Base-by-base conservation (phyloP, 257 asterid species). In the Knoxia roxburghii region DNA sequence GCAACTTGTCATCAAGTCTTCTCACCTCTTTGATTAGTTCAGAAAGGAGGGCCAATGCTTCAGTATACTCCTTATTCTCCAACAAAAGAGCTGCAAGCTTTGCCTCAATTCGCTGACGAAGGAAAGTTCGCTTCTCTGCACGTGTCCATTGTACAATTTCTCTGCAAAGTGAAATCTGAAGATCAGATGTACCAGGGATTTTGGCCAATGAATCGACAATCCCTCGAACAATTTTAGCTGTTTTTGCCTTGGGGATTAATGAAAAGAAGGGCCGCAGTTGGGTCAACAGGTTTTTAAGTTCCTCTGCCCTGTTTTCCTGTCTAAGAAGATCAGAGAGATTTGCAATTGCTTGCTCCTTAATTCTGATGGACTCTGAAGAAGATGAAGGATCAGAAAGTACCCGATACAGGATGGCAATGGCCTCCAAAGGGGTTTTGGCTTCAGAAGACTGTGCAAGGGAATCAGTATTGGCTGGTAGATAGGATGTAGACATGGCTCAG, bases 81-180 rank as follows among this genome's bases (percentile, higher is more conserved):
- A 76, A 72, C 74, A 79, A 52, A 23, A 79, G 81, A 55, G 81
- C 78, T 37, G n/a, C n/a, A n/a, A n/a, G n/a, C n/a, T n/a, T n/a
- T n/a, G n/a, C n/a, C n/a, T n/a, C n/a, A n/a, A n/a, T n/a, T n/a
- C n/a, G n/a, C n/a, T n/a, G n/a, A n/a, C n/a, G n/a, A n/a, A n/a
- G n/a, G n/a, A n/a, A n/a, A n/a, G n/a, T n/a, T n/a, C n/a, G n/a
- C n/a, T n/a, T n/a, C n/a, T n/a, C n/a, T n/a, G n/a, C n/a, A n/a
- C 76, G 84, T 24, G 78, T 74, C 84, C 84, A 79, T 46, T 73
- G 77, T 63, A 79, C 84, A 49, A 76, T 79, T 54, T 79, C 84
- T 60, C 70, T 76, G 77, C 81, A 79, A 53, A 79, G 74, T 56
- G 81, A 45, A 50, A 79, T 76, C 79, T 76, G 84, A 60, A 79